Evolutionary conservation across 2,329 filamentous ascomycete genomes (phyloP).

Genomic region (Phaeosphaeriaceae sp.): DNA sequence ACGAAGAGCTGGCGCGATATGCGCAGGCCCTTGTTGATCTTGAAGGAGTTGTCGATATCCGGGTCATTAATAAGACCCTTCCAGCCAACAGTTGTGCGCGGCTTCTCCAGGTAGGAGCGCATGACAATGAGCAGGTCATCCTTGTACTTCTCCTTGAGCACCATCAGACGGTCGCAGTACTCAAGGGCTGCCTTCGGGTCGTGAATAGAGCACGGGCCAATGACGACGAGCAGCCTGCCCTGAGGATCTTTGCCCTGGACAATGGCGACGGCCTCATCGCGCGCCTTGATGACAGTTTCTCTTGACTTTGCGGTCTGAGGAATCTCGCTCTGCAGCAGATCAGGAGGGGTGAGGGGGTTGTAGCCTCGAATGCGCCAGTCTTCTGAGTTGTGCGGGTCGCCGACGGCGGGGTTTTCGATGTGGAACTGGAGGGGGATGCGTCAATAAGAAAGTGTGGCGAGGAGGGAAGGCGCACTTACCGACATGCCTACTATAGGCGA

Average conservation of each 20-base stretch:
- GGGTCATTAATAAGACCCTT: slow-evolving; percentile 99
- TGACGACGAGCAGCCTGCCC: slow-evolving; percentile 74
- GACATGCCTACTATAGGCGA: slow-evolving; percentile 29
- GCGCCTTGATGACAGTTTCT: slow-evolving; percentile 64
- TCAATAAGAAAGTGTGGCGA: slow-evolving; percentile 13
- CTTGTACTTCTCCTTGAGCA: slow-evolving; percentile 85
- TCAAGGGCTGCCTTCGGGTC: slow-evolving; percentile 88
- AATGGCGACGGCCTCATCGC: slow-evolving; percentile 66
- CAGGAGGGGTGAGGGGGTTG: slow-evolving; percentile 90
- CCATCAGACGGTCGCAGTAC: slow-evolving; percentile 85
- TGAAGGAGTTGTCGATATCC: slow-evolving; percentile 97
- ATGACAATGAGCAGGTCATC: slow-evolving; percentile 94
- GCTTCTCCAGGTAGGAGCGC: slow-evolving; percentile 98
- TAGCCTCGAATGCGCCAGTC: slow-evolving; percentile 74
- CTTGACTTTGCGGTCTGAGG: slow-evolving; percentile 60
- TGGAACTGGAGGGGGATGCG: slow-evolving; percentile 51
- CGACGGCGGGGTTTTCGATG: slow-evolving; percentile 58
- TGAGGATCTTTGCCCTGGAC: slow-evolving; percentile 65
- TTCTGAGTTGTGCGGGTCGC: slow-evolving; percentile 57
- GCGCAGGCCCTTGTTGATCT: slow-evolving; percentile 97
- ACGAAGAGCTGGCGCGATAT: slow-evolving; percentile 89
- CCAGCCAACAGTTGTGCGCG: slow-evolving; percentile 96
- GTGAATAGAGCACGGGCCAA: slow-evolving; percentile 97
- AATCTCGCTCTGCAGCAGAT: slow-evolving; percentile 95
- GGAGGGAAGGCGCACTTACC: slow-evolving; percentile 20